phyloP scores from a whole-genome alignment of 1,139 yeast genomes.

The Geotrichum reessii region DNA sequence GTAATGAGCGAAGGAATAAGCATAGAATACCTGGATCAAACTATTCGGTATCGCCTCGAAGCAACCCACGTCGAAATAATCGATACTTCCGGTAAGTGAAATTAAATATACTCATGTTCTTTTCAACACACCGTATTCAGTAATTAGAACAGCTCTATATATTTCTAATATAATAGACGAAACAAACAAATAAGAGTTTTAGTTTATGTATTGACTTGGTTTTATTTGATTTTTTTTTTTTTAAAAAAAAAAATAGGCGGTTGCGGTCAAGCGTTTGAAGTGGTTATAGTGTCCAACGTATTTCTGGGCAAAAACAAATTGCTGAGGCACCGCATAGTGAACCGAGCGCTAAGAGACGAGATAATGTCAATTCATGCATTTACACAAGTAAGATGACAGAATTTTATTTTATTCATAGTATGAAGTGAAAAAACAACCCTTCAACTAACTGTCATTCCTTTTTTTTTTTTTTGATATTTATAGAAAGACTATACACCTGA shows the following conservation, averaged over 20 bases:
- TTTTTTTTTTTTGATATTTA: not conserved
- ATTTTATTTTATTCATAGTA: slow-evolving; percentile 24
- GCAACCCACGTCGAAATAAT: slow-evolving; percentile 37
- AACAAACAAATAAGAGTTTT: too few relatives aligned
- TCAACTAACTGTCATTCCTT: not conserved
- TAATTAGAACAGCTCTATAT: too few relatives aligned
- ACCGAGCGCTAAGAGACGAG: slow-evolving; percentile 70
- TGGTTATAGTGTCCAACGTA: slow-evolving; percentile 70
- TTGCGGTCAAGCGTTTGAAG: slow-evolving; percentile 78
- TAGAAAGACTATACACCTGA: slow-evolving; percentile 32
- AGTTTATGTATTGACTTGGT: too few relatives aligned
- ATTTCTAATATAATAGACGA: too few relatives aligned
- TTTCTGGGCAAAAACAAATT: slow-evolving; percentile 81
- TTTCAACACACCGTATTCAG: too few relatives aligned
- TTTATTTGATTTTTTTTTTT: too few relatives aligned
- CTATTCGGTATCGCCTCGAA: slow-evolving; percentile 32
- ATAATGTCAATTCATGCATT: slow-evolving; percentile 88
- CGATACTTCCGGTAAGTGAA: slow-evolving; percentile 36
- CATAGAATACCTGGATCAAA: slow-evolving; percentile 29
- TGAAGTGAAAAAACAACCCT: too few relatives aligned
- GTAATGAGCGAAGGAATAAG: slow-evolving; percentile 12
- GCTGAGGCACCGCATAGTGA: slow-evolving; percentile 81
- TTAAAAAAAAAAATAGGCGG: slow-evolving; percentile 45
- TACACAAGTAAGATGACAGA: slow-evolving; percentile 68
- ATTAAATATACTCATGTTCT: not conserved